These are phyloP conservation scores for Coemansia sp. DNA, from an alignment of 192 early-diverging fungal species.

Conservation along the genomic window DNA sequence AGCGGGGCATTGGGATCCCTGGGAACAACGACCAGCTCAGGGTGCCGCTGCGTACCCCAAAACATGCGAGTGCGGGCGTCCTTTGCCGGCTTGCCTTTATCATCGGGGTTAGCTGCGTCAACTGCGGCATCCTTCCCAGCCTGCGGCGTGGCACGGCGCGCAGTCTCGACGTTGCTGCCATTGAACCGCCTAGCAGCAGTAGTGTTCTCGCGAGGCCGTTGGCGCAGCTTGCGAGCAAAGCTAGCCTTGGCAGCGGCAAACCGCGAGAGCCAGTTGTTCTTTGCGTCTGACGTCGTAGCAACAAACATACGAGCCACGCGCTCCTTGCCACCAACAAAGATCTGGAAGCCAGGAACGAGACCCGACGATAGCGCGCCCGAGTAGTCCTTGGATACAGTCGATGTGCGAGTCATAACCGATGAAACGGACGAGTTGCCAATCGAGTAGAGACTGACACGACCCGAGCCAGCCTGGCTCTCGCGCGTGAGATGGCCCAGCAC, in stretches of 20 bases:
- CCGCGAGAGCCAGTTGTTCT: constrained; percentile 56
- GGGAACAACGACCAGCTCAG: constrained; percentile 49
- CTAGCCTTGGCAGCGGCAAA: constrained; percentile 57
- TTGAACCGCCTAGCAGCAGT: constrained; percentile 22
- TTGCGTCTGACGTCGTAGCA: constrained; percentile 51
- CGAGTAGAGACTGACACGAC: constrained; percentile 53
- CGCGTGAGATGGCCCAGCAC: constrained; percentile 39
- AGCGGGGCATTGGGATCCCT: background rate
- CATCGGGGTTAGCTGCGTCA: constrained; percentile 21
- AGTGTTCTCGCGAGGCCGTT: constrained; percentile 44
- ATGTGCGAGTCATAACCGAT: constrained; percentile 55
- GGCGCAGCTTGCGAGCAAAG: constrained; percentile 45
- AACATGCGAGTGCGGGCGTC: constrained; percentile 48
- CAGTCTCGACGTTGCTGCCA: constrained; percentile 4
- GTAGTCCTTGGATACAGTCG: constrained; percentile 56
- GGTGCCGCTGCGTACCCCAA: constrained; percentile 58
- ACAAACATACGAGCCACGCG: constrained; percentile 57
- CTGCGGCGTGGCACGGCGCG: constrained; percentile 1
- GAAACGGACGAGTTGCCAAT: constrained; percentile 55
- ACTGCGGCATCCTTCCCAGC: constrained; percentile 13
- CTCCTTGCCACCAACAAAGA: constrained; percentile 54
- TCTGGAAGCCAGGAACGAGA: constrained; percentile 53
- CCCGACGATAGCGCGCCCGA: constrained; percentile 54
- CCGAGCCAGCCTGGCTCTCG: constrained; percentile 44
- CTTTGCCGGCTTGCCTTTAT: constrained; percentile 29